Evolutionary conservation across 2,329 filamentous ascomycete species (phyloP).

Genomic region (Calonectria hawksworthii): DNA sequence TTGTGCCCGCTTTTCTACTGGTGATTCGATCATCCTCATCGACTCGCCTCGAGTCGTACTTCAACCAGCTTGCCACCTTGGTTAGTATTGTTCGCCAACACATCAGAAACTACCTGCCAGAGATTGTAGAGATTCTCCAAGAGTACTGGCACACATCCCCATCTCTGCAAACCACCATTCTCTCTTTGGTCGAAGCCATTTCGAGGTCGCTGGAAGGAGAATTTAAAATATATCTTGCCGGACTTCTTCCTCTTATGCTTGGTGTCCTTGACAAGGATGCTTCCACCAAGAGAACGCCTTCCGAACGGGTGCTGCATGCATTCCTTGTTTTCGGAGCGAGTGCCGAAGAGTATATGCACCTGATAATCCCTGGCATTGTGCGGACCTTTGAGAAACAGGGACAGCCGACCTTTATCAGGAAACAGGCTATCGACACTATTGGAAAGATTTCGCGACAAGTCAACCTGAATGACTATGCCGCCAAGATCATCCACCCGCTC

Average conservation of each 20-base stretch:
- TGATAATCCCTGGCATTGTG: conserved; percentile 96
- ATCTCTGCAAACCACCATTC: conserved; percentile 89
- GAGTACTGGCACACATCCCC: conserved; percentile 90
- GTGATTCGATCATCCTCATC: conserved; percentile 88
- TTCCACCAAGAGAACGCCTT: conserved; percentile 81
- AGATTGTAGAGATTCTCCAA: conserved; percentile 87
- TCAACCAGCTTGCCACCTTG: conserved; percentile 93
- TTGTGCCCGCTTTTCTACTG: conserved; percentile 91
- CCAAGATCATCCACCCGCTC: conserved; percentile 95
- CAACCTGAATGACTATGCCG: conserved; percentile 96
- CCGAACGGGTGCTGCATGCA: conserved; percentile 92
- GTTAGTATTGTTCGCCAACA: conserved; percentile 97
- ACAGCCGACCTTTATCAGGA: conserved; percentile 84
- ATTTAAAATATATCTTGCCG: conserved; percentile 96
- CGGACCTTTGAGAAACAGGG: conserved; percentile 92
- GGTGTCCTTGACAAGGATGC: conserved; percentile 90
- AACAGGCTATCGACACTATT: conserved; percentile 93
- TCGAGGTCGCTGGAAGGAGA: conserved; percentile 95
- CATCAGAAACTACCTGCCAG: conserved; percentile 89
- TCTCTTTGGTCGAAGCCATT: conserved; percentile 93
- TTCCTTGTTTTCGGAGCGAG: conserved; percentile 97
- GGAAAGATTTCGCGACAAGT: conserved; percentile 95
- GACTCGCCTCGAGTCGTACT: conserved; percentile 91
- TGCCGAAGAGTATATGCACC: conserved; percentile 98
- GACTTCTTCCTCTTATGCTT: conserved; percentile 92